Conservation (phyloP, 495 filamentous ascomycete species). For the Penicillium pancosmium region DNA sequence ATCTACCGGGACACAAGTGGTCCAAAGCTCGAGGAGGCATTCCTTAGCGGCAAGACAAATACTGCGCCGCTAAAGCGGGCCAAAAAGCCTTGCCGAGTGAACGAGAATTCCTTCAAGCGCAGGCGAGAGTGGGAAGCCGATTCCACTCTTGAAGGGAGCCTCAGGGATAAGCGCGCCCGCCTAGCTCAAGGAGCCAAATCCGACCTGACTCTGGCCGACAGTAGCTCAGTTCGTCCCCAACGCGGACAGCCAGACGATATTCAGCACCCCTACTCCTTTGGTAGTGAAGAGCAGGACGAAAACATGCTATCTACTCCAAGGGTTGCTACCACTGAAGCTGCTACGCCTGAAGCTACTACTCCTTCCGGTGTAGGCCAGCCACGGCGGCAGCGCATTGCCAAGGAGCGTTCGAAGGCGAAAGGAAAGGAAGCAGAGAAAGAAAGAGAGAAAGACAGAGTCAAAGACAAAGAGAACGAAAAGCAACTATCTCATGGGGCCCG, state of each 20-base stretch:
- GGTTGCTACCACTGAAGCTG: not conserved
- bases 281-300: not conserved
- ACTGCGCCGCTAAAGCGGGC: conserved; percentile 29
- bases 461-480: conserved; percentile 1
- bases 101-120: conserved; percentile 27
- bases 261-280: conserved; percentile 8
- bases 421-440: not conserved
- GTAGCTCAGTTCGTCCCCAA: conserved; percentile 22
- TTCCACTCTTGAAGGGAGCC: conserved; percentile 26
- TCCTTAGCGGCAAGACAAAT: conserved; percentile 35
- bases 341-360: not conserved
- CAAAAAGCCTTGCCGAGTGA: conserved; percentile 23
- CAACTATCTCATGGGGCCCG: conserved; percentile 1
- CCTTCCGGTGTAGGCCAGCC: not conserved
- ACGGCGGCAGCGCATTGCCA: not conserved
- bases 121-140: conserved; percentile 34
- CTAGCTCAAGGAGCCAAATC: conserved; percentile 27
- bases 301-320: not conserved
- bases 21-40: conserved; percentile 22
- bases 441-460: not conserved
- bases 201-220: conserved; percentile 4
- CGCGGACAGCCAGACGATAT: conserved; percentile 10
- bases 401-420: not conserved
- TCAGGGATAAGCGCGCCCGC: conserved; percentile 35
- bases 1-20: conserved; percentile 32